Evolutionary conservation across 768 basidiomycete species (phyloP).

Genomic region (Rhodotorula taiwanensis): DNA sequence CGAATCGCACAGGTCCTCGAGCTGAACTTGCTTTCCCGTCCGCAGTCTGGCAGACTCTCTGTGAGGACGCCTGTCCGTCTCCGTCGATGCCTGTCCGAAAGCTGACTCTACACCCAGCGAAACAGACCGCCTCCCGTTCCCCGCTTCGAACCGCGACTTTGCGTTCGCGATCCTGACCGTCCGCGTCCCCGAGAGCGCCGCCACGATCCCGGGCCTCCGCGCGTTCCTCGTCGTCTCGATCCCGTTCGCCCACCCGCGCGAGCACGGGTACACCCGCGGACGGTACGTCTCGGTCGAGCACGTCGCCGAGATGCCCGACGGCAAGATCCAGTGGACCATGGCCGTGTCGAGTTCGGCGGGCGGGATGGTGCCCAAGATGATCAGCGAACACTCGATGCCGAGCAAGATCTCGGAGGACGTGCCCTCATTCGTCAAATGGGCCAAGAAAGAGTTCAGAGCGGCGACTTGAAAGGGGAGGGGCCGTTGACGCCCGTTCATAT

Average conservation of each 20-base stretch:
- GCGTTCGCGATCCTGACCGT: constrained; percentile 16
- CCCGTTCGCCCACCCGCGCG: constrained; percentile 42
- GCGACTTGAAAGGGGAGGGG: too few relatives aligned
- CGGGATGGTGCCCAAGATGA: constrained; percentile 42
- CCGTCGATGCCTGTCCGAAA: too few relatives aligned
- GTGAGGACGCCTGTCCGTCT: neutral
- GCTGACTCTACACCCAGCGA: neutral
- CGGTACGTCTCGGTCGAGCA: constrained; percentile 44
- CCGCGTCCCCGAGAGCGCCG: neutral
- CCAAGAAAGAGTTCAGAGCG: neutral
- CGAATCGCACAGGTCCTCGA: constrained; percentile 19
- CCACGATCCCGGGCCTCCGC: neutral
- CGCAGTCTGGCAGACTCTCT: constrained; percentile 24
- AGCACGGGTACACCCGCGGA: constrained; percentile 41
- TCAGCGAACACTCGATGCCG: constrained; percentile 41
- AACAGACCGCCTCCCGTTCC: constrained; percentile 39
- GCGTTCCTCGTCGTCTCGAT: constrained; percentile 41
- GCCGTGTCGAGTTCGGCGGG: constrained; percentile 10
- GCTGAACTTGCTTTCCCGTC: neutral
- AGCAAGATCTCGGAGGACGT: constrained; percentile 44
- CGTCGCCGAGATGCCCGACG: constrained; percentile 35
- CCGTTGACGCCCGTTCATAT: neutral
- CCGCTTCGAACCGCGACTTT: constrained; percentile 39
- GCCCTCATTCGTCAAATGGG: constrained; percentile 41
- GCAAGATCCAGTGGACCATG: constrained; percentile 42